Base-by-base conservation (phyloP, 2,329 filamentous ascomycete genomes). In the Diaporthe eres region DNA sequence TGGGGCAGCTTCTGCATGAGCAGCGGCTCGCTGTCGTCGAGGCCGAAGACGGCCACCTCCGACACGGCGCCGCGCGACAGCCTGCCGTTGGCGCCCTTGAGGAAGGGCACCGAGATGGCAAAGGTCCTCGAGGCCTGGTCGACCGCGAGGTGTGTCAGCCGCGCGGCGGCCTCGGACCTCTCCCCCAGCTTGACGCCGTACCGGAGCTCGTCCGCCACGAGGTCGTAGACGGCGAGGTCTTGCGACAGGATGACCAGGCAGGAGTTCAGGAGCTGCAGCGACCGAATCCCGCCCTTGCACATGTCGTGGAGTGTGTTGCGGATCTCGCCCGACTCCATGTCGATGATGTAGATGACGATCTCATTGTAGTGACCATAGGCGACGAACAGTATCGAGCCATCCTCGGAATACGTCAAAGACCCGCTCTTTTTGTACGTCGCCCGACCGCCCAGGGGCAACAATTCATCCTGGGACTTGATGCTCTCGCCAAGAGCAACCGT, bases 351-450 rank as follows among this genome's bases (percentile, higher is more conserved):
- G 15, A 97, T 88, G 22, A 92, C 87, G 7, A 92, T 92, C 7
- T 90, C 86, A 67, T 90, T 88, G 13, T 85, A 82, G 42, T 86
- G 85, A 44, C 88, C 89, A 78, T 88, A 90, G 6, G 91, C 92
- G 65, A 92, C 92, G 70, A 95, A 95, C n/a, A 98, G 86, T 2
- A 94, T 91, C 17, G 95, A 97, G 1, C 94, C 95, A 82, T 98
- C 95, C 77, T 94, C 91, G 0, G 95, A 98, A 82, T 94, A 98
- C 34, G 92, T 88, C 55, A 98, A 83, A 60, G 90, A 91, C 19
- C 94, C 94, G 75, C 91, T 90, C n/a, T 82, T 55, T 17, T 85
- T 83, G 22, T 82, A 77, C 19, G 80, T 78, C n/a, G 80, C 78
- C 25, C 80, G 79, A 17, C 76, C 72, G n/a, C 76, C 76, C 8